Evolutionary conservation across 2,329 filamentous ascomycete species (phyloP).

Genomic region (Cryphonectria parasitica): DNA sequence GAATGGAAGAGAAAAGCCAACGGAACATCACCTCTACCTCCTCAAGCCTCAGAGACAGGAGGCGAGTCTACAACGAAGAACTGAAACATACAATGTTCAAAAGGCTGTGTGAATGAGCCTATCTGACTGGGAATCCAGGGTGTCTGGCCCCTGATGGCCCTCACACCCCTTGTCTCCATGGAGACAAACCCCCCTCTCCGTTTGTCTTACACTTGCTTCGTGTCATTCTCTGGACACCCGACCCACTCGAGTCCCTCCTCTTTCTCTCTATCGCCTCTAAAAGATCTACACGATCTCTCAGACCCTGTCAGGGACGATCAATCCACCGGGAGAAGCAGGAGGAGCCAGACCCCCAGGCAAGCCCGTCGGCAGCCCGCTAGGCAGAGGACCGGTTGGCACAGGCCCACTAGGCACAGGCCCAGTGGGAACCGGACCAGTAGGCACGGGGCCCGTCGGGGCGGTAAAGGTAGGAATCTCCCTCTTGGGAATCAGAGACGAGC

Average conservation of each 20-base stretch:
- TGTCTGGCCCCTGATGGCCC: neutral
- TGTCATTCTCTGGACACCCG: neutral
- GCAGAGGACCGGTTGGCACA: neutral
- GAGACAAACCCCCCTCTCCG: neutral
- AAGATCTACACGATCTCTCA: neutral
- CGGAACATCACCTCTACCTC: neutral
- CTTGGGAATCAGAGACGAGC: conserved; percentile 6
- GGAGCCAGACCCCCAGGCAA: neutral
- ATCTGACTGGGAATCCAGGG: neutral
- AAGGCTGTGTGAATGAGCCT: neutral
- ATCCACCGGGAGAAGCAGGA: neutral
- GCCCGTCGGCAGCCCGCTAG: conserved; percentile 2
- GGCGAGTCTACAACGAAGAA: neutral
- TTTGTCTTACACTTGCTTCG: neutral
- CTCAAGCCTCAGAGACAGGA: neutral
- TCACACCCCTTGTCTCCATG: neutral
- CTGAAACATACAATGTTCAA: neutral
- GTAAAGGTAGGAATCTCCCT: neutral
- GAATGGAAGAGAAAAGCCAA: neutral
- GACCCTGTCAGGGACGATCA: neutral
- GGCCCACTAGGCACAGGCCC: neutral
- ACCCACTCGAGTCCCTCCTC: neutral
- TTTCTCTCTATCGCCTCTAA: too few species aligned
- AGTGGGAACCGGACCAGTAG: conserved; percentile 2
- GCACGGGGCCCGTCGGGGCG: conserved; percentile 1